A percentile compares a stretch with the other conserved stretches of the same genome.
These are phyloP conservation scores for Tolypocladium paradoxum DNA, from an alignment of 2,329 filamentous ascomycete species.

Conservation along the genomic window DNA sequence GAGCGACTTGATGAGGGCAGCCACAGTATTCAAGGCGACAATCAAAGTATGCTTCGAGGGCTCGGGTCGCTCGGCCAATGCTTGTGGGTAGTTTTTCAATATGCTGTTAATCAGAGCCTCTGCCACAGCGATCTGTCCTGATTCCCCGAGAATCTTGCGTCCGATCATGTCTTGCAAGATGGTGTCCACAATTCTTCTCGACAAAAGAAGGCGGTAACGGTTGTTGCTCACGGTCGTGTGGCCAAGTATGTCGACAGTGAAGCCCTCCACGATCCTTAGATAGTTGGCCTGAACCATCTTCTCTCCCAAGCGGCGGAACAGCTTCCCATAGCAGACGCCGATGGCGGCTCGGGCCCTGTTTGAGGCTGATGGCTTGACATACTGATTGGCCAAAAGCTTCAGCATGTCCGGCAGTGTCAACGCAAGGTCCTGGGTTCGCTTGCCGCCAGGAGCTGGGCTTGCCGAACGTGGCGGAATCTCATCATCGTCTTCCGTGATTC, in stretches of 20 bases:
- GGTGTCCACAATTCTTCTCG: conserved; percentile 73
- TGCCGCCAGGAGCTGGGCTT: conserved; percentile 58
- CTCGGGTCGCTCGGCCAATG: conserved; percentile 75
- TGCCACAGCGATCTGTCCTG: conserved; percentile 74
- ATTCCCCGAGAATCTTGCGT: conserved; percentile 73
- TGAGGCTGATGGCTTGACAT: conserved; percentile 64
- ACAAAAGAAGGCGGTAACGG: conserved; percentile 76
- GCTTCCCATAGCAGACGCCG: conserved; percentile 74
- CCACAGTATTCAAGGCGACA: conserved; percentile 66
- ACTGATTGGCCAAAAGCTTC: conserved; percentile 68
- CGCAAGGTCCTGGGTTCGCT: conserved; percentile 61
- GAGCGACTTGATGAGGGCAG: conserved; percentile 66
- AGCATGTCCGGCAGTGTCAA: conserved; percentile 71
- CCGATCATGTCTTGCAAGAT: conserved; percentile 79
- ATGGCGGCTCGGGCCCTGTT: conserved; percentile 76
- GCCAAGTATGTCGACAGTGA: conserved; percentile 71
- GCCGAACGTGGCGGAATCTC: conserved; percentile 56
- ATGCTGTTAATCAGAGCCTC: conserved; percentile 76
- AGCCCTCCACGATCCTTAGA: conserved; percentile 65
- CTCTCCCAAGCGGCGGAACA: conserved; percentile 70
- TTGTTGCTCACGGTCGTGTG: conserved; percentile 68
- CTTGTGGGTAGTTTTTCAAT: conserved; percentile 89
- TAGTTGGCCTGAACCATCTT: conserved; percentile 78
- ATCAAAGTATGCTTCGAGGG: conserved; percentile 80
- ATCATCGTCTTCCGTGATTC: conserved; percentile 61